Evolutionary conservation across 2,329 filamentous ascomycete genomes (phyloP).

Genomic region (Fusarium ramigenum): DNA sequence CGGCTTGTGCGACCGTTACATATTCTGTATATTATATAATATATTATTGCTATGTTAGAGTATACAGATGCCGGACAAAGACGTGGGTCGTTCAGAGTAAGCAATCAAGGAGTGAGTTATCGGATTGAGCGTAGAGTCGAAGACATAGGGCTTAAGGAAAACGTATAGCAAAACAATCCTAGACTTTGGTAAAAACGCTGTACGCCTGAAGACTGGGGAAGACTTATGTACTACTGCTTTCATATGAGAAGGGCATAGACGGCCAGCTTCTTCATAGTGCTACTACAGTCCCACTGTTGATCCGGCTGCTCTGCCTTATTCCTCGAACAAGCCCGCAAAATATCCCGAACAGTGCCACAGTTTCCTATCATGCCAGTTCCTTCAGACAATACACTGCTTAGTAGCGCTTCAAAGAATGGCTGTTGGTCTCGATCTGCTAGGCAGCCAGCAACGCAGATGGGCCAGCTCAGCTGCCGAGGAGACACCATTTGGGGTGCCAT

Average conservation of each 20-base stretch:
- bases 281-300: neutral
- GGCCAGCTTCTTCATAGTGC: neutral
- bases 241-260: neutral
- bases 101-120: too few relatives aligned
- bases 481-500: neutral
- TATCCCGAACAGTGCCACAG: neutral
- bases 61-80: too few relatives aligned
- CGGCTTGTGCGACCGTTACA: too few relatives aligned
- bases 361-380: neutral
- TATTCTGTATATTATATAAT: too few relatives aligned
- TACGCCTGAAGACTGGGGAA: too few relatives aligned
- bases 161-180: too few relatives aligned
- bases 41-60: too few relatives aligned
- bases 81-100: too few relatives aligned
- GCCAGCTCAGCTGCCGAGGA: neutral
- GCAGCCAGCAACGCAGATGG: neutral
- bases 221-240: too few relatives aligned
- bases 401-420: neutral
- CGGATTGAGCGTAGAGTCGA: too few relatives aligned
- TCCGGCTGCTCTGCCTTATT: neutral
- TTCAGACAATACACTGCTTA: accelerated
- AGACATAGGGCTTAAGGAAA: too few relatives aligned
- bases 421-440: neutral
- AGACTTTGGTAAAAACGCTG: too few relatives aligned
- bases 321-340: neutral